These are phyloP conservation scores for Guadua angustifolia DNA, from an alignment of 176 grass and related monocot genomes.

Conservation along the genomic window DNA sequence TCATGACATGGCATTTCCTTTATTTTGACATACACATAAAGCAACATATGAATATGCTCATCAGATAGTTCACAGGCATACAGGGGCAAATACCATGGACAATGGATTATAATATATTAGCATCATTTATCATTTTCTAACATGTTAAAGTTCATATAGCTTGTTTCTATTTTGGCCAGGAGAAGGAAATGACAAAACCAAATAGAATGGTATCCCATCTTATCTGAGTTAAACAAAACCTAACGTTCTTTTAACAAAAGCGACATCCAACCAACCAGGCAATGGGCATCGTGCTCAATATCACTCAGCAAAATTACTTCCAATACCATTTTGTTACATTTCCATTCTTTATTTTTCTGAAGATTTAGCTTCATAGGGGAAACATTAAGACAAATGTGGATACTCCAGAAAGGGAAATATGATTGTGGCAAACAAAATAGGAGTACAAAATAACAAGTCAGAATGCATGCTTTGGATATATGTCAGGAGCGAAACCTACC, in stretches of 20 bases:
- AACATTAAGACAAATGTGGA: background rate
- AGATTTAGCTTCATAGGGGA: background rate
- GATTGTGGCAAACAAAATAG: background rate
- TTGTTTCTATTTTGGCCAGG: background rate
- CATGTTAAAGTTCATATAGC: background rate
- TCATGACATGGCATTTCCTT: background rate
- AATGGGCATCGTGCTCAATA: background rate
- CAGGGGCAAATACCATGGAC: background rate
- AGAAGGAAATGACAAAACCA: background rate
- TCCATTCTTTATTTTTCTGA: background rate
- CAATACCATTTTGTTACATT: background rate
- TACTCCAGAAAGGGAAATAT: background rate
- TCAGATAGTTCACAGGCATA: background rate
- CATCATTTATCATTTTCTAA: background rate
- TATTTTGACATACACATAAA: background rate
- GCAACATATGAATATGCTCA: background rate
- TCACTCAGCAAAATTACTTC: background rate
- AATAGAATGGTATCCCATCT: background rate
- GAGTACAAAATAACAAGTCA: background rate
- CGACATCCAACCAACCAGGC: background rate
- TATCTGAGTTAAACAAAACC: background rate
- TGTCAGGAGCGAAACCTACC: slow-evolving; percentile 45
- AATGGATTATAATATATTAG: slow-evolving; percentile 4
- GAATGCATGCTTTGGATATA: background rate
- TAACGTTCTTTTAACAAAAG: background rate